phyloP scores from a whole-genome alignment of 108 stramenopile genomes.

The Cyclotella choctawhatcheeana region DNA sequence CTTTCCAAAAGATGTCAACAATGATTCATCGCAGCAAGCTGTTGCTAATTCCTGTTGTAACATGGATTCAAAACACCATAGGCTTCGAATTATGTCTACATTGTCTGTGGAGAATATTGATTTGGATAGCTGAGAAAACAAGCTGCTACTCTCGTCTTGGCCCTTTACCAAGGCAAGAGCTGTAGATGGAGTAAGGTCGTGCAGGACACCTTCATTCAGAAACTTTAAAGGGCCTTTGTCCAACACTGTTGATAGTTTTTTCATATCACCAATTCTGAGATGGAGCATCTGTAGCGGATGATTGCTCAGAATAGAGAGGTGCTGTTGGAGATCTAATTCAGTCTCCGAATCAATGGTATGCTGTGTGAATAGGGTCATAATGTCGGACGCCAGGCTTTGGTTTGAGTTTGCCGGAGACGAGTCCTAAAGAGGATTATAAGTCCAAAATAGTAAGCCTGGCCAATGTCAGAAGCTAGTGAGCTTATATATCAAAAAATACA shows the following conservation, averaged over 20 bases:
- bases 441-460: not conserved
- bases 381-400: conserved; percentile 34
- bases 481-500: not conserved
- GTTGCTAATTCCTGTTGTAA: conserved; percentile 24
- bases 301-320: conserved; percentile 36
- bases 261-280: conserved; percentile 32
- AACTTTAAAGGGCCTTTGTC: conserved; percentile 23
- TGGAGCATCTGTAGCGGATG: conserved; percentile 36
- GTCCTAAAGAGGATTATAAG: not conserved
- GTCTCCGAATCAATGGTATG: conserved; percentile 35
- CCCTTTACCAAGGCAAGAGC: conserved; percentile 20
- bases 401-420: conserved; percentile 26
- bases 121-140: conserved; percentile 24
- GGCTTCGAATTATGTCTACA: not conserved
- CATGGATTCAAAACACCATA: conserved; percentile 18
- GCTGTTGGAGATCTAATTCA: conserved; percentile 19
- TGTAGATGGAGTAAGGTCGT: conserved; percentile 5
- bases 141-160: not conserved
- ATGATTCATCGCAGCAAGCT: not conserved
- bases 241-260: conserved; percentile 4
- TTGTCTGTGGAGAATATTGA: conserved; percentile 18
- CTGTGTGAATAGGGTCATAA: conserved; percentile 36
- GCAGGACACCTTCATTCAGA: conserved; percentile 23
- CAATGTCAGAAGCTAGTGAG: not conserved
- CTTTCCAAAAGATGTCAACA: not conserved